A percentile compares a stretch with the other conserved stretches of the same genome.
Evolutionary conservation across 495 filamentous ascomycete species (phyloP).

Genomic region (Daldinia grandis): DNA sequence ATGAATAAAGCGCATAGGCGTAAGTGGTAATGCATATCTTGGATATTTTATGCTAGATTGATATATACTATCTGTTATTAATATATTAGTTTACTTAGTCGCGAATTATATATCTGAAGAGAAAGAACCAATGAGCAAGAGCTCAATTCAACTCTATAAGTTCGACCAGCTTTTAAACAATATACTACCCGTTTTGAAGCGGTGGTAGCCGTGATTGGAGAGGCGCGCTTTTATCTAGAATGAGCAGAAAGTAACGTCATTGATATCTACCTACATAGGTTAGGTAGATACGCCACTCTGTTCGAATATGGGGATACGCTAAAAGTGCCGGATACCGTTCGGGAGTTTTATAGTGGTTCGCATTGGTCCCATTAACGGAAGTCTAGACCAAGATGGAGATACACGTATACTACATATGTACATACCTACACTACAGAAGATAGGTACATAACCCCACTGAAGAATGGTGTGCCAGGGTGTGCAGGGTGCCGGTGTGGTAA

Average conservation of each 20-base stretch:
- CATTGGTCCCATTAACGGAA: neutral
- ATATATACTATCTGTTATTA: too few species aligned
- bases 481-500: neutral
- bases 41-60: neutral
- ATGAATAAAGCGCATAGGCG: neutral
- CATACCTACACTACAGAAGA: too few species aligned
- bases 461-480: neutral
- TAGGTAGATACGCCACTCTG: neutral
- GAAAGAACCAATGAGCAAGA: neutral
- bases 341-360: constrained; percentile 3
- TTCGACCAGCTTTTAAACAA: neutral
- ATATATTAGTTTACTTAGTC: neutral
- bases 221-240: neutral
- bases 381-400: neutral
- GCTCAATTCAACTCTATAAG: neutral
- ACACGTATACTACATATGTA: too few species aligned
- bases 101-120: neutral
- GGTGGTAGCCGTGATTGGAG: constrained; percentile 8
- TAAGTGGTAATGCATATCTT: neutral
- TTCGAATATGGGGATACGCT: neutral
- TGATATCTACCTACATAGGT: too few species aligned
- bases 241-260: constrained; percentile 24
- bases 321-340: neutral
- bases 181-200: neutral
- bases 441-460: too few species aligned